Conservation (phyloP, 345 rosid species). For the Salix suchowensis region DNA sequence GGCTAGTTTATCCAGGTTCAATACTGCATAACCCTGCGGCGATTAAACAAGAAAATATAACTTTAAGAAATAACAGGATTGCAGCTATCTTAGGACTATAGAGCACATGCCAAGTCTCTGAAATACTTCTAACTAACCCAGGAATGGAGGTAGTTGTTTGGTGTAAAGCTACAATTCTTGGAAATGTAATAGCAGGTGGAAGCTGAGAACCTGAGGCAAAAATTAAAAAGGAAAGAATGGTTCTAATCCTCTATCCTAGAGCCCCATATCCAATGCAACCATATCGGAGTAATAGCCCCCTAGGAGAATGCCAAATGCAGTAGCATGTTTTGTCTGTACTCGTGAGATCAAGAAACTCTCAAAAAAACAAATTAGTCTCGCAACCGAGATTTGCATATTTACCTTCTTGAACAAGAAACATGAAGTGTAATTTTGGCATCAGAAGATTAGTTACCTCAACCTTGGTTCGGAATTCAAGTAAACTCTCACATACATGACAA, state of each 20-base stretch:
- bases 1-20: neutral
- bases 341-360: neutral
- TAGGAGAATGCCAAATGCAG: neutral
- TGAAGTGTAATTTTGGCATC: neutral
- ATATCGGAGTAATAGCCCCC: neutral
- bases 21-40: neutral
- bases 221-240: neutral
- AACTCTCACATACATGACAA: constrained; percentile 86
- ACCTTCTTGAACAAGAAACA: neutral
- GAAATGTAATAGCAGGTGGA: neutral
- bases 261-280: neutral
- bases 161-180: neutral
- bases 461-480: constrained; percentile 80
- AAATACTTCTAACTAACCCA: neutral
- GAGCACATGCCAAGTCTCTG: neutral
- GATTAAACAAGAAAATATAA: no score
- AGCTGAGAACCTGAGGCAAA: neutral
- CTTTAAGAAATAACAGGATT: no score
- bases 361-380: neutral
- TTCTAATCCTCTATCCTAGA: neutral
- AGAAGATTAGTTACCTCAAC: constrained; percentile 49
- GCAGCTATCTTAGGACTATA: no score
- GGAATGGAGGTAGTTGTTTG: neutral
- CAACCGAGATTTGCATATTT: neutral
- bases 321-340: neutral